Conservation (phyloP, 73 alveolate species). For the Urostyla sp. region DNA sequence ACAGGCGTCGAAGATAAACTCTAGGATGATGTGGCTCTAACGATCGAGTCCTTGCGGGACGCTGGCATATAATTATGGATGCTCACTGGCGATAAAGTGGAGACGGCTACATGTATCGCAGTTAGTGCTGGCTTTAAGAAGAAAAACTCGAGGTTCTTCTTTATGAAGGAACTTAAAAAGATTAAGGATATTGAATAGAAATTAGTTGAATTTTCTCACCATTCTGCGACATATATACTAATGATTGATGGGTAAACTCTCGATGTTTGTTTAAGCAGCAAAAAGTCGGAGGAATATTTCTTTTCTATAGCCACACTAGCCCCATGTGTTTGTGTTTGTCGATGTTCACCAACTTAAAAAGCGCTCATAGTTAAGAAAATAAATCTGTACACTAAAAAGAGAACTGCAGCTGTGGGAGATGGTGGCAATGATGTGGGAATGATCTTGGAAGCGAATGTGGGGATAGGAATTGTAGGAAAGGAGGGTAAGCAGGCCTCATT, state of each 20-base stretch:
- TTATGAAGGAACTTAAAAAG: slow-evolving; percentile 24
- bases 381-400: slow-evolving; percentile 72
- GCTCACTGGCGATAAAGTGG: slow-evolving; percentile 96
- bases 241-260: slow-evolving; percentile 55
- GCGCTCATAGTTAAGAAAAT: slow-evolving; percentile 85
- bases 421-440: slow-evolving; percentile 75
- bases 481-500: slow-evolving; percentile 88
- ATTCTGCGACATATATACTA: slow-evolving; percentile 10
- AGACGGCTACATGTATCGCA: slow-evolving; percentile 95
- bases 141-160: slow-evolving; percentile 27
- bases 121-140: slow-evolving; percentile 77
- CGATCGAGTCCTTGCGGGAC: slow-evolving; percentile 85
- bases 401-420: slow-evolving; percentile 78
- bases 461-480: slow-evolving; percentile 91
- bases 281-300: slow-evolving; percentile 62
- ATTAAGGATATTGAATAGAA: background rate
- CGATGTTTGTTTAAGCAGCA: background rate
- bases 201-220: slow-evolving; percentile 18
- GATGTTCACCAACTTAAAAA: slow-evolving; percentile 96
- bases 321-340: slow-evolving; percentile 83
- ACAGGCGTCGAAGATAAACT: slow-evolving; percentile 96
- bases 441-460: slow-evolving; percentile 70
- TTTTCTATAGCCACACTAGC: slow-evolving; percentile 74
- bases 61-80: slow-evolving; percentile 96
- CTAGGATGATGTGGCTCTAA: slow-evolving; percentile 85